Evolutionary conservation across 768 basidiomycete genomes (phyloP), one percentile per base, ranked within the genome.

Genomic region (Cyclocybe cylindracea): DNA sequence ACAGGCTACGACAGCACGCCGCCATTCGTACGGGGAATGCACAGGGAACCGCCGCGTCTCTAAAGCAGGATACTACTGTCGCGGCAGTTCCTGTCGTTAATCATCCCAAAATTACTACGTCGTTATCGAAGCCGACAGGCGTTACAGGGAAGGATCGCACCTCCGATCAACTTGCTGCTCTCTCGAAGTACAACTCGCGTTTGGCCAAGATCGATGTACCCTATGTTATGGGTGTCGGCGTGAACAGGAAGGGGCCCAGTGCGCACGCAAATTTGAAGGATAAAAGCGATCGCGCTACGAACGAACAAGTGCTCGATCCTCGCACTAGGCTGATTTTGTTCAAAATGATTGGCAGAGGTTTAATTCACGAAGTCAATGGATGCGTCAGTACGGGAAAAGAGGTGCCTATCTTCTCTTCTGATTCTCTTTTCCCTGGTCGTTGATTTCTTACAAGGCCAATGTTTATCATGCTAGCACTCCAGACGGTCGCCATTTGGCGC

Each of bases 351-450:
- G 91, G 93, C 4, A 77, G 94, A 46, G 94, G 86, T 0, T 64
- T 98, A 11, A 82, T 99, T 10, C 84, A 89, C 48, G 89, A 93
- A 66, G 86, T 99, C 41, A 96, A 98, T 58, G 94, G 95, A 2
- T 98, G 97, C 70, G 86, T 99, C 39, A 94, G 91, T 62, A 98
- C 97, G 0, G 97, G 97, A 29, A 99, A 99, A 78, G 97, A 99
- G 82, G 94, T 91, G 48, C 14, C 78, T 44, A 45, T 31, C 29
- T 43, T n/a, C 14, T n/a, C 19, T 45, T 48, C 31, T 34, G 38
- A 52, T 29, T 18, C 31, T 35, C 34, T 51, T 34, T 41, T 16
- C 45, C 46, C 33, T 50, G 7, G 58, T 48, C 35, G 24, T 45
- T 39, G 18, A 56, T 51, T 11, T 39, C 44, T 13, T 51, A 34